These are phyloP conservation scores for Aspergillus sclerotioniger DNA, from an alignment of 495 filamentous ascomycete genomes.

Conservation along the genomic window DNA sequence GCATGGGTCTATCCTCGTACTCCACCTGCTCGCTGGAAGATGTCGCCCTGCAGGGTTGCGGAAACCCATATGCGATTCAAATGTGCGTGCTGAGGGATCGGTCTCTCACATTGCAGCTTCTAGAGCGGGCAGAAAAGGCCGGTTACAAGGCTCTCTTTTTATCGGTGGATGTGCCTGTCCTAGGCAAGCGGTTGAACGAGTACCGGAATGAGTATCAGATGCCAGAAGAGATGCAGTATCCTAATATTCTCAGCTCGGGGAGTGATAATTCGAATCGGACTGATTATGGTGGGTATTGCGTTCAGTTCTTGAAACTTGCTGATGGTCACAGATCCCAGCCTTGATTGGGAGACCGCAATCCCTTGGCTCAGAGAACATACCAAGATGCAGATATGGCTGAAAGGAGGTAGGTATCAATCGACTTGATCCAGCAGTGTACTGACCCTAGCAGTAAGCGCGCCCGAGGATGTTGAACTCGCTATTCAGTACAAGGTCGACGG, in stretches of 20 bases:
- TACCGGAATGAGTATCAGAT: slow-evolving; percentile 44
- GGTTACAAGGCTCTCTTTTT: slow-evolving; percentile 93
- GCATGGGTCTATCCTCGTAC: slow-evolving; percentile 56
- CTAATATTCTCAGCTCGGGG: slow-evolving; percentile 33
- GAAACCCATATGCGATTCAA: slow-evolving; percentile 57
- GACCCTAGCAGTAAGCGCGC: slow-evolving; percentile 54
- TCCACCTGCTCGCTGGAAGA: slow-evolving; percentile 52
- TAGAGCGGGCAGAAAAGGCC: slow-evolving; percentile 80
- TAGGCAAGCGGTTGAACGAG: slow-evolving; percentile 57
- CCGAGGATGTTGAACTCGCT: slow-evolving; percentile 49
- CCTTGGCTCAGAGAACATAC: slow-evolving; percentile 85
- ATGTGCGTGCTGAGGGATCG: slow-evolving; percentile 95
- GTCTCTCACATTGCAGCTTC: slow-evolving; percentile 76
- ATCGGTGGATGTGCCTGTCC: slow-evolving; percentile 88
- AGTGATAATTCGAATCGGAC: slow-evolving; percentile 28
- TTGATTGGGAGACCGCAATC: slow-evolving; percentile 79
- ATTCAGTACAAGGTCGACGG: slow-evolving; percentile 52
- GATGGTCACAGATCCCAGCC: slow-evolving; percentile 71
- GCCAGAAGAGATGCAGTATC: slow-evolving; percentile 34
- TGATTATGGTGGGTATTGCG: slow-evolving; percentile 27
- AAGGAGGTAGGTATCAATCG: slow-evolving; percentile 56
- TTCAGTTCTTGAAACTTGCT: not conserved
- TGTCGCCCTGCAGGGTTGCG: slow-evolving; percentile 40
- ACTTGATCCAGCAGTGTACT: not conserved
- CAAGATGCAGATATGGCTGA: slow-evolving; percentile 87